Evolutionary conservation across 441 rosid genomes (phyloP).

Genomic region (Pelargonium australe): DNA sequence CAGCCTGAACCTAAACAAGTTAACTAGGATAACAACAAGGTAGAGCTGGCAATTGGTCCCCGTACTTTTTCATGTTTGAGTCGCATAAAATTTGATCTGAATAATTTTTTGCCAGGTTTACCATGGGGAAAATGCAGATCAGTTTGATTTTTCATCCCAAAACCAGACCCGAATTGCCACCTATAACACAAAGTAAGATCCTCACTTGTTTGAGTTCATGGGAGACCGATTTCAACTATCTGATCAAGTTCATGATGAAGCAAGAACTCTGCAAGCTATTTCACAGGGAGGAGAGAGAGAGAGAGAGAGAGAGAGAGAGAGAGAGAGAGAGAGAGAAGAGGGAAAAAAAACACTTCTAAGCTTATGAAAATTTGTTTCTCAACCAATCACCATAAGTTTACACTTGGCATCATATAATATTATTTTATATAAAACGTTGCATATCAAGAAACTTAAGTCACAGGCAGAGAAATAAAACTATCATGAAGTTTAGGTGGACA

Average conservation of each 20-base stretch:
- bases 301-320: no score
- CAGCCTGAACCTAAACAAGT: slow-evolving; percentile 17
- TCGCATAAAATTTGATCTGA: no score
- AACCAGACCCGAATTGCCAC: no score
- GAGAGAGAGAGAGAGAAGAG: no score
- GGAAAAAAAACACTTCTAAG: no score
- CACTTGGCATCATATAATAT: slow-evolving; percentile 11
- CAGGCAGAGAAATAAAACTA: not conserved
- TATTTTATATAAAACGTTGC: not conserved
- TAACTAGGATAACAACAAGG: slow-evolving; percentile 16
- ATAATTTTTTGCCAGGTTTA: no score
- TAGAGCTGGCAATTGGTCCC: no score
- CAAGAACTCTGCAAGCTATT: slow-evolving; percentile 26
- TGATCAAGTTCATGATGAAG: slow-evolving; percentile 24
- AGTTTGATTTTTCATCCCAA: no score
- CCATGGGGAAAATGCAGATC: no score
- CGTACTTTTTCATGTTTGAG: no score
- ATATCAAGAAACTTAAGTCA: slow-evolving; percentile 7
- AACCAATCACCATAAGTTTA: slow-evolving; percentile 13
- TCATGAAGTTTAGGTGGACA: slow-evolving; percentile 26
- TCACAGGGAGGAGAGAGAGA: slow-evolving; percentile 8
- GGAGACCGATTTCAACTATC: slow-evolving; percentile 22
- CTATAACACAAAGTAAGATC: slow-evolving; percentile 9
- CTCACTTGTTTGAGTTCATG: slow-evolving; percentile 22
- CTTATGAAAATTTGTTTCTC: slow-evolving; percentile 5